These are phyloP conservation scores for Tuber aestivum DNA, from an alignment of 495 filamentous ascomycete genomes.

Conservation along the genomic window DNA sequence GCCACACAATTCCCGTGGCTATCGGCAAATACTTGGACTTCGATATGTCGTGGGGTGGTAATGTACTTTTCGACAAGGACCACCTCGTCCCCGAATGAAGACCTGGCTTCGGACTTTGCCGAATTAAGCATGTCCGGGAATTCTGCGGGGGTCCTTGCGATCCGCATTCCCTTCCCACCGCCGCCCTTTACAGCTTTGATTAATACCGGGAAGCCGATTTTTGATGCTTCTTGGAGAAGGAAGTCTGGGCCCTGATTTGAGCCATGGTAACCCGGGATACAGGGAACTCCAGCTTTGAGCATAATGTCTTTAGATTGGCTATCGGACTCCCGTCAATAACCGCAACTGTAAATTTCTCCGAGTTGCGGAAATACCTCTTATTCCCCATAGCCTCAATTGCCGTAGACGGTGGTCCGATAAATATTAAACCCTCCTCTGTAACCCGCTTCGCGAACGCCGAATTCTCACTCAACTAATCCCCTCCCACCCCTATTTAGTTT, in stretches of 20 bases:
- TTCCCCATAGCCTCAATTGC: conserved; percentile 98
- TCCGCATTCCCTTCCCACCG: conserved; percentile 99
- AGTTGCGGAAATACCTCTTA: conserved; percentile 59
- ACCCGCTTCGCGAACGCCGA: conserved; percentile 82
- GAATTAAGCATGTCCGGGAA: conserved; percentile 77
- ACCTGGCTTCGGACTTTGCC: conserved; percentile 81
- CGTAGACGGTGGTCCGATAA: conserved; percentile 85
- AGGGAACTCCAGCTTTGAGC: conserved; percentile 85
- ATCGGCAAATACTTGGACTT: conserved; percentile 97
- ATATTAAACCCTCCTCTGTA: conserved; percentile 82
- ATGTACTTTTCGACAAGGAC: conserved; percentile 98
- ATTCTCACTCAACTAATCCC: conserved; percentile 64
- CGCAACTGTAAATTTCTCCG: not conserved
- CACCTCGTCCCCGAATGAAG: conserved; percentile 92
- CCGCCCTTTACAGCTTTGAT: conserved; percentile 96
- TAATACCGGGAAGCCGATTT: conserved; percentile 85
- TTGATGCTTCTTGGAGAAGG: conserved; percentile 65
- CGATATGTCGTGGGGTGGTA: conserved; percentile 86
- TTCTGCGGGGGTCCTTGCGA: conserved; percentile 64
- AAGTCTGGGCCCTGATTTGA: conserved; percentile 67
- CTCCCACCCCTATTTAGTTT: conserved; percentile 44
- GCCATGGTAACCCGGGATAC: conserved; percentile 94
- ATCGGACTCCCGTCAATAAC: conserved; percentile 15
- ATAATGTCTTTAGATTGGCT: conserved; percentile 90
- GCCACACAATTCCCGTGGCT: conserved; percentile 78